Percentiles rank a stretch among this genome's conserved stretches.
These are phyloP conservation scores for Piedraia hortae DNA, from an alignment of 2,329 filamentous ascomycete species.

Conservation along the genomic window DNA sequence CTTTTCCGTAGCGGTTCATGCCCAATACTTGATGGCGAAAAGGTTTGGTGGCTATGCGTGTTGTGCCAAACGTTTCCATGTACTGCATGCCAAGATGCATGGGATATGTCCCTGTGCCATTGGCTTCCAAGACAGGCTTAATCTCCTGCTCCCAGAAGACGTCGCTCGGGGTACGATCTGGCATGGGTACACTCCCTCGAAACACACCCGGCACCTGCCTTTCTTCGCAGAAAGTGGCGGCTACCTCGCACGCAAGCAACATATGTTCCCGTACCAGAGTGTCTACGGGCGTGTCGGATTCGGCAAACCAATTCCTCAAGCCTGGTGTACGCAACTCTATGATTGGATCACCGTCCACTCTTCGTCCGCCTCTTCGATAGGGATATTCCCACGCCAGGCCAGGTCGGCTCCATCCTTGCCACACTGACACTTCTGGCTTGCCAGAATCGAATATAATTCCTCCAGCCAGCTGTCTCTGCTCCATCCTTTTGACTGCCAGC, in stretches of 20 bases:
- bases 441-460: constrained; percentile 12
- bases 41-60: constrained; percentile 20
- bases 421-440: constrained; percentile 13
- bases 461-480: constrained; percentile 13
- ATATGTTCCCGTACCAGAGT: constrained; percentile 22
- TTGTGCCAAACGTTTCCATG: constrained; percentile 15
- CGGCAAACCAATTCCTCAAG: constrained; percentile 12
- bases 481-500: constrained; percentile 12
- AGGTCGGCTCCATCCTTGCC: constrained; percentile 7
- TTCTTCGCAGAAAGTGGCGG: constrained; percentile 24
- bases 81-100: constrained; percentile 17
- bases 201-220: constrained; percentile 24
- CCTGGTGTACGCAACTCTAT: constrained; percentile 13
- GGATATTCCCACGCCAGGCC: constrained; percentile 18
- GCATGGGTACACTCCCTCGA: constrained; percentile 13
- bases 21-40: constrained; percentile 24
- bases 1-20: constrained; percentile 26
- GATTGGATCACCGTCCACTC: constrained; percentile 18
- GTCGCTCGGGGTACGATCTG: constrained; percentile 12
- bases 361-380: constrained; percentile 13
- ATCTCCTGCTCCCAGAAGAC: constrained; percentile 12
- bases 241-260: constrained; percentile 26
- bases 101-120: constrained; percentile 9
- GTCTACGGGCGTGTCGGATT: constrained; percentile 3
- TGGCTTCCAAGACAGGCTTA: constrained; percentile 9